Percentiles rank a stretch among this genome's conserved stretches.
Evolutionary conservation across 352 stramenopile genomes (phyloP).

Genomic region (Phytophthora syringae): DNA sequence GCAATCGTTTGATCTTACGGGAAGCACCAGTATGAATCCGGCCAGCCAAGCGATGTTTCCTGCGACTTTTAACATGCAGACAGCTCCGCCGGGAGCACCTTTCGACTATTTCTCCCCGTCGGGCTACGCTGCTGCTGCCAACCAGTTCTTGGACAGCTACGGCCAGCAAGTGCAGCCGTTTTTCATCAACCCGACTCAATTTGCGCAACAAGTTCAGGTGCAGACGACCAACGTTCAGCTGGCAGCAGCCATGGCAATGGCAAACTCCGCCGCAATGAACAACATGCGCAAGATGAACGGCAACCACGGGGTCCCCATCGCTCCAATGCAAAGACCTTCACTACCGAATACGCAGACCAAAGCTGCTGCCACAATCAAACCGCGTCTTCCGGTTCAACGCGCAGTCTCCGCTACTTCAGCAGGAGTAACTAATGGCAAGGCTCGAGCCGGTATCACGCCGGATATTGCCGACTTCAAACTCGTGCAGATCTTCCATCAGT

Average conservation of each 20-base stretch:
- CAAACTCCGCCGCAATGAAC: conserved; percentile 64
- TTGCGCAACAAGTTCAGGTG: conserved; percentile 19
- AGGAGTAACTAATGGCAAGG: conserved; percentile 43
- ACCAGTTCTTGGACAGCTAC: conserved; percentile 43
- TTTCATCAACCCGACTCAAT: conserved; percentile 48
- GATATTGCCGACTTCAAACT: conserved; percentile 88
- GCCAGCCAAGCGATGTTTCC: conserved; percentile 38
- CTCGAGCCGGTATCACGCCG: conserved; percentile 70
- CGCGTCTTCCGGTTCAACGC: conserved; percentile 41
- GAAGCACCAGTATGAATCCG: conserved; percentile 34
- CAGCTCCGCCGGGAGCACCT: background rate
- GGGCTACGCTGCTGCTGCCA: conserved; percentile 41
- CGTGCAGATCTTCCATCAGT: conserved; percentile 87
- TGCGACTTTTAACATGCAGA: conserved; percentile 6
- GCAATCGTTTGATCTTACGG: conserved; percentile 21
- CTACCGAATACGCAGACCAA: conserved; percentile 33
- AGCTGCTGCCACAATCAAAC: conserved; percentile 47
- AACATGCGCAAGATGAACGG: conserved; percentile 63
- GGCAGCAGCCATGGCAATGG: conserved; percentile 57
- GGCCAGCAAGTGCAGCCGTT: conserved; percentile 46
- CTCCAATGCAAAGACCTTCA: conserved; percentile 42
- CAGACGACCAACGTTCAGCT: conserved; percentile 47
- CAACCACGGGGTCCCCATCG: conserved; percentile 60
- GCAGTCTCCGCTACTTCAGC: conserved; percentile 21
- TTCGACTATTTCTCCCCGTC: conserved; percentile 74